These are phyloP conservation scores for Periconia sp. DNA, from an alignment of 2,329 filamentous ascomycete species.

Conservation along the genomic window DNA sequence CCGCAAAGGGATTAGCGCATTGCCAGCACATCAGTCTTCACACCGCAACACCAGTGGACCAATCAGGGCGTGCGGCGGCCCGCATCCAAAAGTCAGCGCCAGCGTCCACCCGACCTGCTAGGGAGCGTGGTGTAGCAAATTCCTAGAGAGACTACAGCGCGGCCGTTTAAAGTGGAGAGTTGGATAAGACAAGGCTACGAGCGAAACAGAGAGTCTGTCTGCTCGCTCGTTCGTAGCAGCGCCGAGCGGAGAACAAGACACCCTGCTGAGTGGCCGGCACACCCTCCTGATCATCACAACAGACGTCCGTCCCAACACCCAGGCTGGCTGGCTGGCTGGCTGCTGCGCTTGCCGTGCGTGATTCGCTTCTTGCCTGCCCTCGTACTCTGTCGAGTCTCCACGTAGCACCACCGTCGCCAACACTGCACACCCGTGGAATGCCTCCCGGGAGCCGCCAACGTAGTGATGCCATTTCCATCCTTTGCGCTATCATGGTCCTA, in stretches of 20 bases:
- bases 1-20: constrained; percentile 20
- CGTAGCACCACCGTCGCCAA: constrained; percentile 35
- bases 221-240: no score
- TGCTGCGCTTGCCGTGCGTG: no score
- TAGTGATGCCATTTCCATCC: not conserved
- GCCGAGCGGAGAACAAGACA: constrained; percentile 15
- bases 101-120: no score
- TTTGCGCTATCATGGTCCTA: not conserved
- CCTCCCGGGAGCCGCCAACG: not conserved
- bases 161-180: no score
- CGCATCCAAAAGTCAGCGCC: constrained; percentile 37
- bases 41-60: constrained; percentile 37
- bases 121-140: no score
- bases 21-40: constrained; percentile 41
- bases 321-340: constrained; percentile 18
- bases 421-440: not conserved
- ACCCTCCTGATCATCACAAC: constrained; percentile 8
- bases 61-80: constrained; percentile 34
- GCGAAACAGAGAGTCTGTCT: constrained; percentile 20
- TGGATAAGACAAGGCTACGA: no score
- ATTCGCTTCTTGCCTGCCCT: not conserved
- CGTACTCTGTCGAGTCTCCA: constrained; percentile 41
- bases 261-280: constrained; percentile 20
- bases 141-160: no score
- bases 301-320: constrained; percentile 12